These are phyloP conservation scores for Globisporangium irregulare DNA, from an alignment of 352 stramenopile genomes.

Conservation along the genomic window DNA sequence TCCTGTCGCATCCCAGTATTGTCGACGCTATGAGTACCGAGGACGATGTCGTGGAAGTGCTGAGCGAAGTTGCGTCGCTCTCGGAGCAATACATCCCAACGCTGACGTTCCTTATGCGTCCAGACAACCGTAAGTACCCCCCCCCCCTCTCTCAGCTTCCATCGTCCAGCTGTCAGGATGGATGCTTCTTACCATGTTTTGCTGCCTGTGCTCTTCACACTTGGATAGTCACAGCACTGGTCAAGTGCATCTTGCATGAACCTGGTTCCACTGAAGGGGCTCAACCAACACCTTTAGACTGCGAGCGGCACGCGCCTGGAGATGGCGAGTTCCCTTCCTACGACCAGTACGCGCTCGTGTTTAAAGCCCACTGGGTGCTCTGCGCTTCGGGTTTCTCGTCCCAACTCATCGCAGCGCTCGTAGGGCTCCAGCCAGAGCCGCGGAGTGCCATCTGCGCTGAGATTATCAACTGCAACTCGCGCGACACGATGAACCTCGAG, in stretches of 20 bases:
- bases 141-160: neutral
- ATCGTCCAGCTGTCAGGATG: neutral
- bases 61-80: constrained; percentile 42
- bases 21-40: constrained; percentile 35
- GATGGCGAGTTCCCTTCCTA: constrained; percentile 48
- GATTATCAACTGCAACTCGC: constrained; percentile 42
- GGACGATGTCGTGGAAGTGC: constrained; percentile 43
- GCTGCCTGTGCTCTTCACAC: neutral
- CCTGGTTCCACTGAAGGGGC: constrained; percentile 6
- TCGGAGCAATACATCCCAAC: constrained; percentile 60
- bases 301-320: constrained; percentile 11
- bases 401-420: constrained; percentile 59
- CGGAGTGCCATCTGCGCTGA: constrained; percentile 29
- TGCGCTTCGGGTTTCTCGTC: constrained; percentile 55
- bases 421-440: constrained; percentile 33
- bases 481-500: constrained; percentile 66
- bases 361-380: constrained; percentile 61
- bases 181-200: neutral
- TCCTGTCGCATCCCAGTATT: constrained; percentile 41
- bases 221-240: constrained; percentile 34
- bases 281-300: constrained; percentile 9
- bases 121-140: constrained; percentile 47
- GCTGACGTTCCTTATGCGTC: constrained; percentile 58
- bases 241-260: constrained; percentile 49
- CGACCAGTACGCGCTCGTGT: constrained; percentile 56